Evolutionary conservation across 1,284 basidiomycete genomes (phyloP).

Genomic region (Irpex lacteus): DNA sequence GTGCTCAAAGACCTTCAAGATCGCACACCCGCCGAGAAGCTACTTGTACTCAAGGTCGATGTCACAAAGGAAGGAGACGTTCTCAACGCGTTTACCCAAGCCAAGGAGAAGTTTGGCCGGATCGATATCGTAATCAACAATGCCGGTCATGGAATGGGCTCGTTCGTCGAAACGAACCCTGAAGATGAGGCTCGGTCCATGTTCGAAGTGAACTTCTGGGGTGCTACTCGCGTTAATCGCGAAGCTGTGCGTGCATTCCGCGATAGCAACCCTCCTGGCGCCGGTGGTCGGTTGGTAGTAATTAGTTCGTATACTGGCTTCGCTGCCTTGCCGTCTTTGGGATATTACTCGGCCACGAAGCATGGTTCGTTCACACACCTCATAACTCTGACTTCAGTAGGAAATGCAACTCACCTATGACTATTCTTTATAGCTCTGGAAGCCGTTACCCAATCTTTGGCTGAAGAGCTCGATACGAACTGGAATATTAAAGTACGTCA

Average conservation of each 20-base stretch:
- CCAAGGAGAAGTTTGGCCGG: conserved; percentile 35
- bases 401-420: background rate
- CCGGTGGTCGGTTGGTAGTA: conserved; percentile 1
- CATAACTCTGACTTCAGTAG: background rate
- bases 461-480: background rate
- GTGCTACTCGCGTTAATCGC: conserved; percentile 30
- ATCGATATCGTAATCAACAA: conserved; percentile 46
- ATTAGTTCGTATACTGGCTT: conserved; percentile 20
- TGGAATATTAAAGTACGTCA: conserved; percentile 9
- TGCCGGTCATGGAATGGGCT: conserved; percentile 29
- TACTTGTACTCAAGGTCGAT: conserved; percentile 39
- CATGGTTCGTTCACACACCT: conserved; percentile 18
- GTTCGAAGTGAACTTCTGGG: conserved; percentile 40
- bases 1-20: conserved; percentile 21
- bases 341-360: conserved; percentile 31
- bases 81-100: conserved; percentile 31
- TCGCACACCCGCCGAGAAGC: conserved; percentile 17
- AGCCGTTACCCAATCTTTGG: background rate
- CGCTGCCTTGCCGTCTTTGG: conserved; percentile 19
- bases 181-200: conserved; percentile 28
- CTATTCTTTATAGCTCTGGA: background rate
- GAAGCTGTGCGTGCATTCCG: conserved; percentile 36
- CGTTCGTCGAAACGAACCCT: conserved; percentile 34
- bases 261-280: conserved; percentile 31
- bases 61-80: conserved; percentile 32